A percentile compares a stretch with the other conserved stretches of the same genome.
Evolutionary conservation across 1,139 yeast genomes (phyloP).

Genomic region (Diutina ranongensis): DNA sequence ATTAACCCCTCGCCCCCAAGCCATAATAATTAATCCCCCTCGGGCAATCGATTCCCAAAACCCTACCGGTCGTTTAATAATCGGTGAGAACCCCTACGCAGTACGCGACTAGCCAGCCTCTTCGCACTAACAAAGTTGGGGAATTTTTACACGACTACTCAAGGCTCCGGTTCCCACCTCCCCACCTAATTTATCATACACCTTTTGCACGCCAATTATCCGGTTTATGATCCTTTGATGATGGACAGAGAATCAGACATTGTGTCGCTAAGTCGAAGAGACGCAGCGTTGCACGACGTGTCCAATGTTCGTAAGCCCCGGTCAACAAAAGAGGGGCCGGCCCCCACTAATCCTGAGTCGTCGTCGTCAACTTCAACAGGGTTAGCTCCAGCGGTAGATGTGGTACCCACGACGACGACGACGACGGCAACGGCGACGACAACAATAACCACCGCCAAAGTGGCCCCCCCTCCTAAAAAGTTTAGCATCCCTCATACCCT

Average conservation of each 20-base stretch:
- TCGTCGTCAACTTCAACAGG: too few species aligned
- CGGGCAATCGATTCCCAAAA: too few species aligned
- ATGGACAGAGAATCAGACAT: background rate
- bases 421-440: too few species aligned
- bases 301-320: slow-evolving; percentile 3
- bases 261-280: background rate
- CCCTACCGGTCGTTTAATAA: too few species aligned
- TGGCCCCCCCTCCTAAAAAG: background rate
- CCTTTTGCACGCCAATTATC: background rate
- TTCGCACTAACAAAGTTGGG: background rate
- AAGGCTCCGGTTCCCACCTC: too few species aligned
- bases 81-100: background rate
- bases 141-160: background rate
- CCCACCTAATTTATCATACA: background rate
- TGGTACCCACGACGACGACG: too few species aligned
- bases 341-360: background rate
- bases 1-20: too few species aligned
- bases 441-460: too few species aligned
- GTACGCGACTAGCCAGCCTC: background rate
- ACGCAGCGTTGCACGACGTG: slow-evolving; percentile 3
- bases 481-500: slow-evolving; percentile 4
- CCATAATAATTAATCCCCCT: too few species aligned
- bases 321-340: background rate
- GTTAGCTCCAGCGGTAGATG: too few species aligned
- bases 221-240: background rate